Evolutionary conservation across 1,139 yeast species (phyloP), one percentile per base, ranked within the genome.

Genomic region (Lodderomyces theae): DNA sequence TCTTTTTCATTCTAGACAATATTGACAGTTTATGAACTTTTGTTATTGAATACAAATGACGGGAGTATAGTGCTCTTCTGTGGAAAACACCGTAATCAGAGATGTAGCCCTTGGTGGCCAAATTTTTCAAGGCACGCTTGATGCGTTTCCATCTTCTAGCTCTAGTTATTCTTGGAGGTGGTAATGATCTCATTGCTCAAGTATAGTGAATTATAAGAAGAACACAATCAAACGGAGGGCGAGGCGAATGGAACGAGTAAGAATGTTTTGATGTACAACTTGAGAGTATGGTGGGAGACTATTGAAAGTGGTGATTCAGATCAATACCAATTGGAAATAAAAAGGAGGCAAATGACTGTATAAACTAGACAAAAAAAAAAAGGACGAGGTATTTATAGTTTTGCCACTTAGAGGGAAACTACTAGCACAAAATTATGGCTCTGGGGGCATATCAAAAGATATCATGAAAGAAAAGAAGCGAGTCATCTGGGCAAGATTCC

Each of bases 131-230:
- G 3, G 69, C 66, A 13, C 72, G 50, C 42, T 58, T 60, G 40
- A 70, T 52, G 28, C 73, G 48, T 39, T 56, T 57, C 74, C 72
- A 69, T 36, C 64, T 54, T 42, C 76, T 48, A 31, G 61, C 56
- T 15, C 64, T 49, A 2, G 74, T 69, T 10, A 64, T 49, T 41
- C 75, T 48, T 15, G 76, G 76, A 2, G 74, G 74, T n/a, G 76
- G 76, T 13, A 70, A 52, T 11, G 73, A 66, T 45, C 73, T 54
- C 74, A 68, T 68, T 15, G 18, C 3, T 16, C n/a, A 15, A 28
- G 15, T 15, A 15, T 12, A 15, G 22, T 26, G 21, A 32, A 12
- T 29, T 35, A 15, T 10, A 32, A 18, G 11, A 39, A 10, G 13
- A 30, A 32, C 15, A 26, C 15, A 12, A 23, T 10, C 19, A 39